Conservation (phyloP, 306 rosid genomes). For the Cotoneaster glaucophyllus region DNA sequence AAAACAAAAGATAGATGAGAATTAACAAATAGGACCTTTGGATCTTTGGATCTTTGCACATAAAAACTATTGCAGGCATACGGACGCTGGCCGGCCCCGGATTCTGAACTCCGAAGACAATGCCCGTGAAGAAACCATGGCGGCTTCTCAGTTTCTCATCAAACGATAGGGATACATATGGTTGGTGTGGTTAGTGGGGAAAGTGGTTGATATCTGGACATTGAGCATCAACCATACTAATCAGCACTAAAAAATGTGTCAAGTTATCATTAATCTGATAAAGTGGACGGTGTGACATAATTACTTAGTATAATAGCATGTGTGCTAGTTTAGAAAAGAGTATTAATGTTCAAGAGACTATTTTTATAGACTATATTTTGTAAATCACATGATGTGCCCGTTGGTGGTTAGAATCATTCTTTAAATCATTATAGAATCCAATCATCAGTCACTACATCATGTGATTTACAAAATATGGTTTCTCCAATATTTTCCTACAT, state of each 20-base stretch:
- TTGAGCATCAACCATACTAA: neutral
- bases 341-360: no score
- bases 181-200: neutral
- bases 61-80: no score
- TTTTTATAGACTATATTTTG: no score
- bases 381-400: no score
- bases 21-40: neutral
- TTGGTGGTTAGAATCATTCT: no score
- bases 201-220: neutral
- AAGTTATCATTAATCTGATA: neutral
- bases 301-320: neutral
- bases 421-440: no score
- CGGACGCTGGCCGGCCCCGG: no score
- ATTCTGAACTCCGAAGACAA: neutral
- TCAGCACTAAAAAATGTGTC: neutral
- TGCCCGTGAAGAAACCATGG: neutral
- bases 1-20: neutral
- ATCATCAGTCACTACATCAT: no score
- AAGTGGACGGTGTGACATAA: neutral
- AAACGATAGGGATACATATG: neutral
- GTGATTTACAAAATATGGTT: no score
- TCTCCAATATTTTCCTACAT: neutral
- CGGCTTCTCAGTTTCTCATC: neutral
- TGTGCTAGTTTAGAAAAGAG: neutral
- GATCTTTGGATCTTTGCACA: neutral